Percentiles rank a stretch among this genome's conserved stretches.
phyloP scores from a whole-genome alignment of 257 asterid genomes.

The Leonotis leonurus region DNA sequence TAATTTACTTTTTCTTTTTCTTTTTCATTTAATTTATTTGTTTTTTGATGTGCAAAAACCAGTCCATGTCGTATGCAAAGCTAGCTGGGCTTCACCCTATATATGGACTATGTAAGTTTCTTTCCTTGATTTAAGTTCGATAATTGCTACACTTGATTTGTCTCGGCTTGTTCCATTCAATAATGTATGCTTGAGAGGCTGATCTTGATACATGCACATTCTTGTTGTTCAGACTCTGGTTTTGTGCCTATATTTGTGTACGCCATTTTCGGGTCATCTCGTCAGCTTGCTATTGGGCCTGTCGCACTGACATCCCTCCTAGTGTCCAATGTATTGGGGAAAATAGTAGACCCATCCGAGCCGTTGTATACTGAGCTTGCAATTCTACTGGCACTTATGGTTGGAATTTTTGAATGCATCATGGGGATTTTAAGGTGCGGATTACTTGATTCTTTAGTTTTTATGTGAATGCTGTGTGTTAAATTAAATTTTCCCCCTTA shows the following conservation, averaged over 20 bases:
- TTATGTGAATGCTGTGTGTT: neutral
- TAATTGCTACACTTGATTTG: neutral
- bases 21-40: neutral
- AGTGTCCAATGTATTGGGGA: slow-evolving; percentile 82
- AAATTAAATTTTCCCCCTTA: neutral
- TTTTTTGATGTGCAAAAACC: slow-evolving; percentile 20
- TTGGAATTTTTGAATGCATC: slow-evolving; percentile 79
- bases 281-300: slow-evolving; percentile 99
- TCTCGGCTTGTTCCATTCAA: slow-evolving; percentile 1
- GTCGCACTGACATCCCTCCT: slow-evolving; percentile 95
- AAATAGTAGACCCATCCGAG: slow-evolving; percentile 76
- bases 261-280: slow-evolving; percentile 92
- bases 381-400: slow-evolving; percentile 89
- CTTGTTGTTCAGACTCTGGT: slow-evolving; percentile 73
- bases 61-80: slow-evolving; percentile 99
- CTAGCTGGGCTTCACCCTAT: slow-evolving; percentile 97
- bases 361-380: slow-evolving; percentile 92
- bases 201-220: neutral
- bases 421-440: slow-evolving; percentile 90
- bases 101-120: slow-evolving; percentile 92
- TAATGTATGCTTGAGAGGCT: slow-evolving; percentile 3
- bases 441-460: slow-evolving; percentile 11
- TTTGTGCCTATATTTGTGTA: slow-evolving; percentile 91
- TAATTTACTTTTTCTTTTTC: neutral
- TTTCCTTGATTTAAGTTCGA: neutral